Base-by-base conservation (phyloP, 2,329 filamentous ascomycete genomes). In the Pseudophaeomoniella oleicola region DNA sequence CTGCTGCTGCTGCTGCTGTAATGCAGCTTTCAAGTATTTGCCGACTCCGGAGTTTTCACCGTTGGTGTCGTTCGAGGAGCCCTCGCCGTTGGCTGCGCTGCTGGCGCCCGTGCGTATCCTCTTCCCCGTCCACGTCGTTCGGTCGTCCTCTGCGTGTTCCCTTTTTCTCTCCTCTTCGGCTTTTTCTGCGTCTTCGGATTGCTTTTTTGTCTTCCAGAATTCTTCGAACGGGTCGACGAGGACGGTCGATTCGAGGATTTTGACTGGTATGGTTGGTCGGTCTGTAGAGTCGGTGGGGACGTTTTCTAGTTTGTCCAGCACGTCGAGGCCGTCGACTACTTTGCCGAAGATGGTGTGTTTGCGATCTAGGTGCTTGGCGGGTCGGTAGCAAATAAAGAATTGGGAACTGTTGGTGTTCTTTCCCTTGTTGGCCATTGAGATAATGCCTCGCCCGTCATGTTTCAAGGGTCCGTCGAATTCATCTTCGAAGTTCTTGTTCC, bases 371-470 rank as follows among this genome's bases (percentile, higher is more conserved):
- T 98, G 90, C 44, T 81, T 78, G 0, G 79, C 75, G 1, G 81
- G 68, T 35, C 84, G 78, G 57, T 98, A 98, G 0, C 81, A 83
- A 52, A 98, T 81, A 66, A 96, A 98, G 58, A 80, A 98, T 58
- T 98, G 90, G 47, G 76, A 84, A 5, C 83, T 90, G 59, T 98
- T 98, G 15, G 88, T 96, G 53, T 94, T 88, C 53, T 94, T 94
- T 40, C 90, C 90, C 55, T 98, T 98, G 59, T 98, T 98, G 30
- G 90, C 90, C 90, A 98, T 98, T 46, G 80, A 86, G 16, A 92
- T 53, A 1, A 87, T 72, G 10, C 90, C 90, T 17, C 87, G 69
- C 0, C 69, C 63, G 51, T 85, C 80, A 50, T 98, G 90, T n/a
- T 78, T 81, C 30, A 86, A 59, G 0, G 88, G 85, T 0, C 87